Evolutionary conservation across 2,329 filamentous ascomycete genomes (phyloP), one percentile per base, ranked within the genome.

Genomic region (Penicillium aurantiogriseum): DNA sequence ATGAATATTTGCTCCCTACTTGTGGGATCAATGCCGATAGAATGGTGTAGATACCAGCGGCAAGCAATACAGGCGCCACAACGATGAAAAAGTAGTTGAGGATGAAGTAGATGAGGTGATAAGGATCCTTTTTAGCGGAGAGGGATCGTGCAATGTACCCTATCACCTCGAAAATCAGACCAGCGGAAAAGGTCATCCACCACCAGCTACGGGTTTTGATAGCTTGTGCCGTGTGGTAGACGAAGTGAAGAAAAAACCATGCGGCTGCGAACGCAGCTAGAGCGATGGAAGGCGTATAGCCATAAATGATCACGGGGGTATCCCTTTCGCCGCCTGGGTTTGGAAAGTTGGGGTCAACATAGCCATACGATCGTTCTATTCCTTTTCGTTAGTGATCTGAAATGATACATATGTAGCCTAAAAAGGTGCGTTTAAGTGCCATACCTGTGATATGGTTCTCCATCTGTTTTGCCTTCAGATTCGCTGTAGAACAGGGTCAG

Each of bases 21-120:
- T 58, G 42, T 7, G 58, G 39, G 27, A 62, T 62, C 15, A 62
- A 39, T 9, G 52, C 58, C 1, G 60, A 62, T n/a, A 62, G 49
- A 39, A 62, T 54, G 7, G 60, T 61, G 19, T 61, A 61, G 19
- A 61, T 48, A 15, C 59, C 59, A 2, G 59, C 59, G 3, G 54
- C 59, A 17, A 61, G 50, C 13, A 61, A 57, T 6, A 61, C 59
- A 17, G 59, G 59, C 11, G 59, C 57, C 19, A 59, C 60, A 10
- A 61, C 60, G 33, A 62, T 58, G 38, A 62, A 62, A 43, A 62
- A 62, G 33, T 62, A 62, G 17, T 61, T 60, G 19, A 62, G 50
- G 13, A 62, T 51, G n/a, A 62, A 62, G 29, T 61, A 62, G 40
- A 58, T 62, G 25, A 62, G 55, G 17, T 55, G 45, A 23, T 62